A percentile compares a stretch with the other conserved stretches of the same genome.
phyloP scores from a whole-genome alignment of 202 grass and related monocot species.

The Panicum hallii region DNA sequence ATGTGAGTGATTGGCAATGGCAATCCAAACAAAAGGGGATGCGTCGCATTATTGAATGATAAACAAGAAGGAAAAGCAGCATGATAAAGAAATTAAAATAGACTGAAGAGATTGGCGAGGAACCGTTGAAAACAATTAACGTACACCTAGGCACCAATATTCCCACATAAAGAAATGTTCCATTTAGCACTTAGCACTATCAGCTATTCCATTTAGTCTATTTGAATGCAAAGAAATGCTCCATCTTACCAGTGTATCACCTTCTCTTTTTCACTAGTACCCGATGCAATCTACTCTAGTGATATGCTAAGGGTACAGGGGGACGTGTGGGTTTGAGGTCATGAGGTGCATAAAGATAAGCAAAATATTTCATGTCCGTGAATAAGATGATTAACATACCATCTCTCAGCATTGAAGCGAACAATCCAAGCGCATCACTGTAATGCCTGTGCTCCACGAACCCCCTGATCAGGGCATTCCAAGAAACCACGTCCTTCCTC shows the following conservation, averaged over 20 bases:
- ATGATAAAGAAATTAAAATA: constrained; percentile 12
- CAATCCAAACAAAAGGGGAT: neutral
- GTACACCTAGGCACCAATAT: neutral
- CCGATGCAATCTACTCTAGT: neutral
- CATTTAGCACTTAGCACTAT: neutral
- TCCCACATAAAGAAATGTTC: neutral
- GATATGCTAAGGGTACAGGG: neutral
- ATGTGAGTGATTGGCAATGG: constrained; percentile 15
- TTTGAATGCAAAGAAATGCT: neutral
- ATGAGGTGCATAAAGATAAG: neutral
- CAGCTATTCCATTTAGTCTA: neutral
- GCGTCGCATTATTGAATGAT: neutral
- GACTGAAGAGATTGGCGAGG: neutral
- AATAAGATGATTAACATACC: constrained; percentile 55
- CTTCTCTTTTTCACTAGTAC: neutral
- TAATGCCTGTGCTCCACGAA: constrained; percentile 55
- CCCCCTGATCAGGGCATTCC: constrained; percentile 81
- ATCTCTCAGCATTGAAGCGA: constrained; percentile 63
- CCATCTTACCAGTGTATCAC: neutral
- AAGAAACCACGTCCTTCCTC: constrained; percentile 70
- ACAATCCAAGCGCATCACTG: constrained; percentile 55
- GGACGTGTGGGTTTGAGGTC: neutral
- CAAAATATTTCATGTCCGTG: constrained; percentile 1
- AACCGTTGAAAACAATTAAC: neutral
- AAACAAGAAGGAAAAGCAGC: neutral